phyloP scores from a whole-genome alignment of 2,329 filamentous ascomycete genomes.

The Fusarium sororula region DNA sequence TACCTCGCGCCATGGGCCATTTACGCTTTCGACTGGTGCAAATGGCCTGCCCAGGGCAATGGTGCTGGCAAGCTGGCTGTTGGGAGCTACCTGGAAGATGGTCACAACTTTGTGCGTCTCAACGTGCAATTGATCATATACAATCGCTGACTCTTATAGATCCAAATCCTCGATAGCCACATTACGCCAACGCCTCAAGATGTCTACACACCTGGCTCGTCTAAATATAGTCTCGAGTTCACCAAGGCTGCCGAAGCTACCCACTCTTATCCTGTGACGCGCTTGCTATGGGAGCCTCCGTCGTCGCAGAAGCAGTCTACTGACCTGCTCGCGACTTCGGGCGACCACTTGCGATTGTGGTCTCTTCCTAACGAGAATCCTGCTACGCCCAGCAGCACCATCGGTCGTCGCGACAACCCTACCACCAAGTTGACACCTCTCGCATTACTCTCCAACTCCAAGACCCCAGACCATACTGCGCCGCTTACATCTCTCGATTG shows the following conservation, averaged over 20 bases:
- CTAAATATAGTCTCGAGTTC: slow-evolving; percentile 86
- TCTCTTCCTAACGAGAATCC: slow-evolving; percentile 80
- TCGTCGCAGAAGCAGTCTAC: slow-evolving; percentile 95
- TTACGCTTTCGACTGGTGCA: slow-evolving; percentile 99
- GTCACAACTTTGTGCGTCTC: slow-evolving; percentile 85
- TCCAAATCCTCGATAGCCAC: slow-evolving; percentile 95
- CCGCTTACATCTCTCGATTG: slow-evolving; percentile 96
- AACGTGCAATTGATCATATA: neutral
- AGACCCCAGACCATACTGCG: slow-evolving; percentile 97
- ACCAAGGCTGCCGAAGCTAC: slow-evolving; percentile 94
- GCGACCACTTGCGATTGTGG: slow-evolving; percentile 93
- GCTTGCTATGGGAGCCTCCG: slow-evolving; percentile 94
- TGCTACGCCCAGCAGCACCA: slow-evolving; percentile 68
- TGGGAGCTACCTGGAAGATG: slow-evolving; percentile 96
- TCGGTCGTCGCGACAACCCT: slow-evolving; percentile 69
- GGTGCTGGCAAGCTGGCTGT: slow-evolving; percentile 92
- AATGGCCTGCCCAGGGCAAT: slow-evolving; percentile 85
- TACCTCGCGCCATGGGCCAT: slow-evolving; percentile 94
- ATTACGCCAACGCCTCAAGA: slow-evolving; percentile 75
- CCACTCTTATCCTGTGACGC: slow-evolving; percentile 96
- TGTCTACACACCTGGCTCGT: slow-evolving; percentile 73
- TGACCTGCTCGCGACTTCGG: slow-evolving; percentile 92
- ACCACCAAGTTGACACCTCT: slow-evolving; percentile 88
- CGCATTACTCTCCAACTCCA: slow-evolving; percentile 94
- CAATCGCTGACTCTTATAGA: slow-evolving; percentile 60